phyloP scores from a whole-genome alignment of 2,329 filamentous ascomycete species.

The Calycina herbarum region DNA sequence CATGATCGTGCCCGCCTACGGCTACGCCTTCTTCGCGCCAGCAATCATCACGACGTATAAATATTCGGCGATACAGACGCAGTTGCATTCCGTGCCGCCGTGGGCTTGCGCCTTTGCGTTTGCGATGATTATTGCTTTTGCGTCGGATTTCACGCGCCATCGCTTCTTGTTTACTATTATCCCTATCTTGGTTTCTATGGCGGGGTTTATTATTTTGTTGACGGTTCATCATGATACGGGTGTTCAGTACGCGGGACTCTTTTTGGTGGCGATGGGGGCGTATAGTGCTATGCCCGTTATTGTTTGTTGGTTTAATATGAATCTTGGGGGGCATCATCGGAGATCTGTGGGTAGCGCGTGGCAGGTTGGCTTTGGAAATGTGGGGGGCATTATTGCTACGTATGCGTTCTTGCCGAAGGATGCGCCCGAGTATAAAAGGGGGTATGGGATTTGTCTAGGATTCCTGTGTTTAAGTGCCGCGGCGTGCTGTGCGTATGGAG shows the following conservation, averaged over 20 bases:
- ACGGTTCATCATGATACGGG: slow-evolving; percentile 65
- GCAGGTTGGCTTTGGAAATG: slow-evolving; percentile 78
- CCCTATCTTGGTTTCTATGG: slow-evolving; percentile 67
- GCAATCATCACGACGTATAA: slow-evolving; percentile 69
- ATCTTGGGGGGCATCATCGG: slow-evolving; percentile 70
- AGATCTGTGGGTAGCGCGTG: slow-evolving; percentile 71
- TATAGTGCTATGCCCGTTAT: slow-evolving; percentile 91
- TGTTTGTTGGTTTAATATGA: slow-evolving; percentile 82
- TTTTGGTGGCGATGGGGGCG: slow-evolving; percentile 75
- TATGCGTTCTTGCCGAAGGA: slow-evolving; percentile 68
- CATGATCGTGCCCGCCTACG: slow-evolving; percentile 73
- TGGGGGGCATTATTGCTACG: slow-evolving; percentile 76
- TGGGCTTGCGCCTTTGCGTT: slow-evolving; percentile 77
- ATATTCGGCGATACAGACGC: slow-evolving; percentile 55
- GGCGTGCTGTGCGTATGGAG: slow-evolving; percentile 60
- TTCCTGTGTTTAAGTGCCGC: slow-evolving; percentile 70
- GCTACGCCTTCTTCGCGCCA: slow-evolving; percentile 76
- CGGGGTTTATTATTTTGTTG: slow-evolving; percentile 75
- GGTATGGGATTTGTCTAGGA: slow-evolving; percentile 74
- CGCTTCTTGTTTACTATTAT: slow-evolving; percentile 72
- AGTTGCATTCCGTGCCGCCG: slow-evolving; percentile 53
- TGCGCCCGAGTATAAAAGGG: slow-evolving; percentile 66
- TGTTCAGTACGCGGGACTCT: slow-evolving; percentile 76
- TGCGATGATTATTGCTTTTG: slow-evolving; percentile 70
- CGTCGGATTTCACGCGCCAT: slow-evolving; percentile 71